Evolutionary conservation across 2,329 filamentous ascomycete genomes (phyloP), one percentile per base, ranked within the genome.

Genomic region (Oidium heveae): DNA sequence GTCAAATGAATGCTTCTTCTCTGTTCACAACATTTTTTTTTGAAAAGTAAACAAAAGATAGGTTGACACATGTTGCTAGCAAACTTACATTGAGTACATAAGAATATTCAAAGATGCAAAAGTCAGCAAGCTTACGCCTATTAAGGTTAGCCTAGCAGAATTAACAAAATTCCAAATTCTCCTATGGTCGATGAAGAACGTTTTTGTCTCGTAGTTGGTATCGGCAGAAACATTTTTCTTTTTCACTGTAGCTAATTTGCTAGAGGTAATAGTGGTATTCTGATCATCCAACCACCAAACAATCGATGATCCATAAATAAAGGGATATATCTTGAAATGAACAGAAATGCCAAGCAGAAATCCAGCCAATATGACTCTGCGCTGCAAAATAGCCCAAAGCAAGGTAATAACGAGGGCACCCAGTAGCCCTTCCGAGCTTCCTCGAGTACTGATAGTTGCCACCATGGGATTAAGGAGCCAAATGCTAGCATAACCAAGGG

Each of bases 401-500:
- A 96, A 67, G 0, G 78, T 83, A 57, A 86, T 79, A 6, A 94
- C 86, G 65, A 95, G 73, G 0, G 89, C 86, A 16, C 86, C 87
- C 8, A 98, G 68, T 13, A 98, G 66, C 0, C 91, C 91, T 68
- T 98, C 91, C 0, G 87, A 91, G 68, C 88, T 95, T 15, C 91
- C 91, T 52, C 91, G 74, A 13, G 91, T 96, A 68, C 86, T 94
- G 63, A 98, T 98, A 39, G 87, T 86, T 0, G 91, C 91, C 10
- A 96, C 91, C 88, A 98, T 96, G 0, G 91, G 91, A 63, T 98
- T 98, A 64, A 95, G 74, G 57, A 96, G 70, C 91, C 91, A 98
- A 41, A 95, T 82, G 59, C 81, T 79, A 0, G 88, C 83, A 62
- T 85, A 95, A 57, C 76, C 79, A 57, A 88, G 71, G 1, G 86